Percentiles rank a stretch among this genome's conserved stretches.
Evolutionary conservation across 1,139 yeast genomes (phyloP).

Genomic region (Blastobotrys malaysiensis): DNA sequence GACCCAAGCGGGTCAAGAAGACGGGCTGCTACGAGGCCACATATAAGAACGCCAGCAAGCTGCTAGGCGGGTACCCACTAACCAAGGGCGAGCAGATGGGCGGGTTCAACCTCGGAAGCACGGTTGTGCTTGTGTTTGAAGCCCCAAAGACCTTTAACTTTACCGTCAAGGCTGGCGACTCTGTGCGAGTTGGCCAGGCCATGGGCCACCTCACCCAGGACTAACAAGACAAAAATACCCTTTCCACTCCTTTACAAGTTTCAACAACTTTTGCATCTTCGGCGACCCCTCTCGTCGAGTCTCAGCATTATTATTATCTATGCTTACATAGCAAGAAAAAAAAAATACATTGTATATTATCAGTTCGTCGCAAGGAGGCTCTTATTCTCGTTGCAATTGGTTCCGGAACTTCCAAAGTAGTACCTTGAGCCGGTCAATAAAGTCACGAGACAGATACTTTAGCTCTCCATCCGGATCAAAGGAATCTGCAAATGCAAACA

Average conservation of each 20-base stretch:
- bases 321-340: background rate
- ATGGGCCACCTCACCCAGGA: conserved; percentile 71
- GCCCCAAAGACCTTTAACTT: conserved; percentile 80
- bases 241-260: background rate
- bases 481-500: conserved; percentile 58
- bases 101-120: conserved; percentile 92
- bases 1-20: conserved; percentile 43
- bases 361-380: no score
- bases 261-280: background rate
- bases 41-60: conserved; percentile 69
- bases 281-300: background rate
- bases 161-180: conserved; percentile 62
- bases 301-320: conserved; percentile 1
- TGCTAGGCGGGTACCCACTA: conserved; percentile 86
- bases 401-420: conserved; percentile 8
- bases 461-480: conserved; percentile 16
- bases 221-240: conserved; percentile 33
- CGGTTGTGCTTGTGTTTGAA: conserved; percentile 93
- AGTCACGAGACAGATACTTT: conserved; percentile 12
- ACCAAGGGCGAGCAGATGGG: conserved; percentile 95
- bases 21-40: conserved; percentile 94
- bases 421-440: conserved; percentile 15
- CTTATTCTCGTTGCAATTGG: conserved; percentile 1
- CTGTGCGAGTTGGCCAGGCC: conserved; percentile 79
- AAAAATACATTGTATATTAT: background rate